phyloP scores from a whole-genome alignment of 331 rosid genomes.

The Rhamnella rubrinervis region DNA sequence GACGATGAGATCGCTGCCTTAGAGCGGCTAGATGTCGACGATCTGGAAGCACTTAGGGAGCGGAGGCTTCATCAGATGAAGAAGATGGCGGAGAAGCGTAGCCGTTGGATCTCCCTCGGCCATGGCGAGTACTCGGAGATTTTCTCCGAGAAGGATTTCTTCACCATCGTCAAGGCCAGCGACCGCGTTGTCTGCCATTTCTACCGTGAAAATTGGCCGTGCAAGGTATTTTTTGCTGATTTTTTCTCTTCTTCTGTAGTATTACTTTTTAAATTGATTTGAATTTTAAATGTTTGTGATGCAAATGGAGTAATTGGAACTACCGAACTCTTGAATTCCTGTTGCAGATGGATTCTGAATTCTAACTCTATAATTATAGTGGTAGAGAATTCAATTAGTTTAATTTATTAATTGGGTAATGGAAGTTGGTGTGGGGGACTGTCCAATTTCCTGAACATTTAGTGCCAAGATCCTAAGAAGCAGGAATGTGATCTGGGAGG shows the following conservation, averaged over 20 bases:
- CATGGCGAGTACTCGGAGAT: constrained; percentile 84
- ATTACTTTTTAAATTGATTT: background rate
- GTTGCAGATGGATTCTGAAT: no score
- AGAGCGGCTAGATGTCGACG: constrained; percentile 80
- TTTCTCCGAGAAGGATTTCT: constrained; percentile 85
- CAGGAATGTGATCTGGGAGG: no score
- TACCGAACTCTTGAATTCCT: no score
- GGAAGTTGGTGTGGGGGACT: no score
- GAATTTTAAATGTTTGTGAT: no score
- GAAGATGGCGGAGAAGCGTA: constrained; percentile 94
- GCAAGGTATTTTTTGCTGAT: constrained; percentile 52
- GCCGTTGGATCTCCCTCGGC: constrained; percentile 91
- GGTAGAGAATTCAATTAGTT: no score
- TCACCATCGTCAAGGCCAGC: constrained; percentile 86
- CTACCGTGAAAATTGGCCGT: constrained; percentile 98
- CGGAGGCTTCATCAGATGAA: constrained; percentile 95
- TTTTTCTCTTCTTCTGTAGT: background rate
- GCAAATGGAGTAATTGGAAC: no score
- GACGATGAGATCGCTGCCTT: constrained; percentile 87
- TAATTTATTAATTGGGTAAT: no score
- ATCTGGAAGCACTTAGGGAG: constrained; percentile 76
- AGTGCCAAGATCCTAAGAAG: no score
- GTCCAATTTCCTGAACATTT: no score
- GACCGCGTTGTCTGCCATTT: constrained; percentile 98
- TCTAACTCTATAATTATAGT: no score